Conservation (phyloP, 768 basidiomycete species). For the Boletus reticuloceps region DNA sequence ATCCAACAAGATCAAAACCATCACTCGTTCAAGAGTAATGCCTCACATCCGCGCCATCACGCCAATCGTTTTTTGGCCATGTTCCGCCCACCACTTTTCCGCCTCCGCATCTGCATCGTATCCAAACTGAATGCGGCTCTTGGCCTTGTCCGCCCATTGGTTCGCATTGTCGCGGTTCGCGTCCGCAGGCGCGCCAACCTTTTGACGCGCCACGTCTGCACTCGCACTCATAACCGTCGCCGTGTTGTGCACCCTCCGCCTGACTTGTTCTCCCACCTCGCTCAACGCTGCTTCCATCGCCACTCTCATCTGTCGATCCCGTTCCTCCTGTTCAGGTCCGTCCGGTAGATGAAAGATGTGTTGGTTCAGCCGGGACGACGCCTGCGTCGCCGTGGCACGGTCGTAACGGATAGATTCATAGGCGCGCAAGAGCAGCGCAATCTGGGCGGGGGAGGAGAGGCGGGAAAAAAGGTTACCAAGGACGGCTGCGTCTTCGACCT, state of each 20-base stretch:
- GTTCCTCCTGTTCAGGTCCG: constrained; percentile 47
- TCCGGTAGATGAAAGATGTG: constrained; percentile 55
- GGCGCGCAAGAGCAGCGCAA: constrained; percentile 44
- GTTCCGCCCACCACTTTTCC: constrained; percentile 47
- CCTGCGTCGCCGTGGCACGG: constrained; percentile 50
- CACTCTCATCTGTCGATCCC: constrained; percentile 49
- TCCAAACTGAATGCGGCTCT: constrained; percentile 46
- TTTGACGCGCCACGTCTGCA: background rate
- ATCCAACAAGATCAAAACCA: too few relatives aligned
- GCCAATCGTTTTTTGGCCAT: constrained; percentile 22
- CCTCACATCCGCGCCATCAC: constrained; percentile 15
- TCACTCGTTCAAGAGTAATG: too few relatives aligned
- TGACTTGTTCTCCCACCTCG: constrained; percentile 15
- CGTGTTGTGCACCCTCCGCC: constrained; percentile 9
- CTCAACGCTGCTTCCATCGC: constrained; percentile 44
- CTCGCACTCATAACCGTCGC: background rate
- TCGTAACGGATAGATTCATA: constrained; percentile 51
- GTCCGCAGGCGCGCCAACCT: background rate
- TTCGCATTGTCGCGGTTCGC: constrained; percentile 40
- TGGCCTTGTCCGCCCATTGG: constrained; percentile 56
- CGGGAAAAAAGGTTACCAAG: constrained; percentile 52
- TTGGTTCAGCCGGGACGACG: constrained; percentile 48
- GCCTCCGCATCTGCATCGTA: constrained; percentile 54
- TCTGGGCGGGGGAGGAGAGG: constrained; percentile 41
- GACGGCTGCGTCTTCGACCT: constrained; percentile 37